These are phyloP conservation scores for Phaeosphaeriaceae sp. DNA, from an alignment of 2,329 filamentous ascomycete genomes.

Conservation along the genomic window DNA sequence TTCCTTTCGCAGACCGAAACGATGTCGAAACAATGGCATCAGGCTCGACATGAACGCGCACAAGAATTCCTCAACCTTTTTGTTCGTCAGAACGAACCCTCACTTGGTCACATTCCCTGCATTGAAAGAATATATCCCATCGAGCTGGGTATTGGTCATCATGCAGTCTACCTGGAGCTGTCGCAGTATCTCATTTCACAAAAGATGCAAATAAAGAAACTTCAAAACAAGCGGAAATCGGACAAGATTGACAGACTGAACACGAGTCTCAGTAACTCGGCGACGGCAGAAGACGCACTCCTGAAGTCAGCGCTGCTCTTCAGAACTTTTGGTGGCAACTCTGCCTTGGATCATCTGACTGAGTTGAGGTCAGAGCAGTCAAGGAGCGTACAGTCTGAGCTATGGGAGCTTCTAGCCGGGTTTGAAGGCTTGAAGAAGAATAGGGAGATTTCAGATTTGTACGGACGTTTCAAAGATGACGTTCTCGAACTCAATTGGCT, in stretches of 20 bases:
- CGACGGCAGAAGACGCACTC: constrained; percentile 61
- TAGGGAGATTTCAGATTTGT: constrained; percentile 17
- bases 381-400: constrained; percentile 12
- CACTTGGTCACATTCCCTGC: constrained; percentile 48
- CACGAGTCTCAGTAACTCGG: constrained; percentile 54
- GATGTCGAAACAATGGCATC: constrained; percentile 61
- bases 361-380: constrained; percentile 24
- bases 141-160: constrained; percentile 56
- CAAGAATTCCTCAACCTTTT: constrained; percentile 64
- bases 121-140: constrained; percentile 55
- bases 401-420: constrained; percentile 19
- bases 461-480: constrained; percentile 25
- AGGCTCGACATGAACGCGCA: constrained; percentile 58
- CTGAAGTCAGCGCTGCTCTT: constrained; percentile 51
- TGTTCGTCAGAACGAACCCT: constrained; percentile 52
- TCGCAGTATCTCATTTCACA: constrained; percentile 61
- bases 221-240: constrained; percentile 42
- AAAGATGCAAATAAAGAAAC: constrained; percentile 56
- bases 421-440: constrained; percentile 24
- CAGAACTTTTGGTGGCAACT: constrained; percentile 16
- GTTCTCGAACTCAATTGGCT: constrained; percentile 23
- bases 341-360: constrained; percentile 21
- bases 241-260: constrained; percentile 53
- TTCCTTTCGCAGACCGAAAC: constrained; percentile 62
- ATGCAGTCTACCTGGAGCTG: constrained; percentile 62